These are phyloP conservation scores for Conticribra guillardii DNA, from an alignment of 108 stramenopile species.

Conservation along the genomic window DNA sequence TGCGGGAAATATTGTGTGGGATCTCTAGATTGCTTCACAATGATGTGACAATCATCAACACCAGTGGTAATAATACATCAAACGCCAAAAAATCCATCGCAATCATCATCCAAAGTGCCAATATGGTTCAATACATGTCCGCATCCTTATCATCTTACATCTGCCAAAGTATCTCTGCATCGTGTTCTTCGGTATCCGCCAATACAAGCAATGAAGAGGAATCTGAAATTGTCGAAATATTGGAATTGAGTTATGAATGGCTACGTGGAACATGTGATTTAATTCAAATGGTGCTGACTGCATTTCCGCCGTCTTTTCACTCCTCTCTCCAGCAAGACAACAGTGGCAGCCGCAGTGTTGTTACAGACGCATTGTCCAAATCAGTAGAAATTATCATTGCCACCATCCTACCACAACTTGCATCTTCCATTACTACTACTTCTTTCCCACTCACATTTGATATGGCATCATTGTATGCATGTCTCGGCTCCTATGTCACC, in stretches of 20 bases:
- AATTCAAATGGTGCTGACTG: neutral
- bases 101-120: constrained; percentile 10
- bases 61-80: too few relatives aligned
- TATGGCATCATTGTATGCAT: constrained; percentile 25
- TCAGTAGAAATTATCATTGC: constrained; percentile 20
- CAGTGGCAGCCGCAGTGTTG: neutral
- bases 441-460: constrained; percentile 9
- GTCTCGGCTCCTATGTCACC: constrained; percentile 13
- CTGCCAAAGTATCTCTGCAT: constrained; percentile 7
- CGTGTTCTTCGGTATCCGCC: constrained; percentile 1
- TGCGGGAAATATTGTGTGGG: constrained; percentile 18
- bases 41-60: neutral
- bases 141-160: constrained; percentile 24
- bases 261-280: constrained; percentile 29
- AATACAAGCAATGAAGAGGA: neutral
- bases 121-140: constrained; percentile 28
- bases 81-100: too few relatives aligned
- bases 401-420: constrained; percentile 21
- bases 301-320: too few relatives aligned
- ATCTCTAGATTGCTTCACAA: constrained; percentile 6
- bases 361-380: constrained; percentile 7
- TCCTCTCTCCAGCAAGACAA: too few relatives aligned
- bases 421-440: constrained; percentile 5
- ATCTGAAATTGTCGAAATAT: constrained; percentile 2
- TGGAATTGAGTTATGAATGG: constrained; percentile 43